Percentiles rank a stretch among this genome's conserved stretches.
Conservation (phyloP, 1,284 basidiomycete genomes). For the Ganoderma leucocontextum region DNA sequence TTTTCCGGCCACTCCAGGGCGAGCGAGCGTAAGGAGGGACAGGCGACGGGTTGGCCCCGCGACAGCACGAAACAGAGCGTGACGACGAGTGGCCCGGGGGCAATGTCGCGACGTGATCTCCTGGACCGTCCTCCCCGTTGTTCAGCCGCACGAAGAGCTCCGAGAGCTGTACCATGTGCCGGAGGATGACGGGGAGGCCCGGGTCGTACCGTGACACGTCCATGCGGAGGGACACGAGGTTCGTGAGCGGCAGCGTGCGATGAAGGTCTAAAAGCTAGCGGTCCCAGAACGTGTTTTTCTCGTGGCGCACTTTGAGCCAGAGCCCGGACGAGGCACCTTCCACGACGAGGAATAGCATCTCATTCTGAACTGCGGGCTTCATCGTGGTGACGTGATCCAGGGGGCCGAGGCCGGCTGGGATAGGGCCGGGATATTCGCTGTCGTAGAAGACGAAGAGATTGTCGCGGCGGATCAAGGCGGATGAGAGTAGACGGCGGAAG, state of each 20-base stretch:
- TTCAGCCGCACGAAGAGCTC: not conserved
- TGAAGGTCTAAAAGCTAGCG: not conserved
- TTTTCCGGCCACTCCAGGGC: not conserved
- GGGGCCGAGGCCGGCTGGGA: not conserved
- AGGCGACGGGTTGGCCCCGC: no score
- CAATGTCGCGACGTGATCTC: no score
- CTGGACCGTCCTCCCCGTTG: no score
- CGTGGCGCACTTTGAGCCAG: not conserved
- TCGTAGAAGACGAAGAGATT: not conserved
- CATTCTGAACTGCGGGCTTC: not conserved
- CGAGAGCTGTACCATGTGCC: not conserved
- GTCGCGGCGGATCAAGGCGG: no score
- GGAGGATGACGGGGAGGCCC: not conserved
- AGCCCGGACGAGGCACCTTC: not conserved
- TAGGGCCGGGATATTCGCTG: not conserved
- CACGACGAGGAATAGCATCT: not conserved
- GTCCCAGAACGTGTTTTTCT: not conserved
- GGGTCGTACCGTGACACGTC: not conserved
- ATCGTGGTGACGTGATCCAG: not conserved
- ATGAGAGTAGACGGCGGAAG: not conserved
- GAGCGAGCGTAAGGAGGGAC: no score
- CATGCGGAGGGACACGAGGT: not conserved
- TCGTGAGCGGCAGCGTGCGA: not conserved
- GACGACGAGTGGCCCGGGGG: no score
- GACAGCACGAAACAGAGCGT: no score